Conservation (phyloP, 2,329 filamentous ascomycete species). For the Xylariaceae sp. region DNA sequence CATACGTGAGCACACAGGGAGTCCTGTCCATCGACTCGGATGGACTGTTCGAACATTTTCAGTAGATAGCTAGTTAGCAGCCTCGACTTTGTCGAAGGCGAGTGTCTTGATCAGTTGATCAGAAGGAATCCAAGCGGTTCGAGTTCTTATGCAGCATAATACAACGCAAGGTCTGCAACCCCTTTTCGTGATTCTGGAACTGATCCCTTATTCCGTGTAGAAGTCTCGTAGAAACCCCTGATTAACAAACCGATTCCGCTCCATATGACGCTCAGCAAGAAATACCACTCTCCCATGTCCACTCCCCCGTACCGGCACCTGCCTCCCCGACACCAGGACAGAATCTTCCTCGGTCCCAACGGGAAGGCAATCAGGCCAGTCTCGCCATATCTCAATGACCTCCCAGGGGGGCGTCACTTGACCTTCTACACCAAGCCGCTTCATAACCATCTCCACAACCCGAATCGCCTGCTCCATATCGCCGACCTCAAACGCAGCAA, state of each 20-base stretch:
- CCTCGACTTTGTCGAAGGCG: no score
- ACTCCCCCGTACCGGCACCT: constrained; percentile 41
- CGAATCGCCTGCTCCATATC: constrained; percentile 62
- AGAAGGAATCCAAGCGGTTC: no score
- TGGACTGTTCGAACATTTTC: neutral
- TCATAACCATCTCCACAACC: constrained; percentile 49
- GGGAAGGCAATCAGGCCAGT: constrained; percentile 49
- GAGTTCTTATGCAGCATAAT: no score
- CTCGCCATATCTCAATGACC: constrained; percentile 64
- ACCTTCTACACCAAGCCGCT: neutral
- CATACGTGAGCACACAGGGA: neutral
- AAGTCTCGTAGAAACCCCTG: constrained; percentile 7
- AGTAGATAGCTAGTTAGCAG: no score
- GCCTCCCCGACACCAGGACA: constrained; percentile 22
- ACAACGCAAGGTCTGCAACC: no score
- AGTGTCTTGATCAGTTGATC: no score
- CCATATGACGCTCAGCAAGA: constrained; percentile 12
- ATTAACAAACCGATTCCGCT: constrained; percentile 8
- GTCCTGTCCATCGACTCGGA: neutral
- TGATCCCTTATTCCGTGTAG: neutral
- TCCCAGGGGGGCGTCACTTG: constrained; percentile 24
- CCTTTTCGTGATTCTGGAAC: no score
- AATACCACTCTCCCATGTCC: constrained; percentile 46
- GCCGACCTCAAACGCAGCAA: constrained; percentile 66
- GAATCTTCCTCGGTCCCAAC: constrained; percentile 26